Evolutionary conservation across 805 yeast genomes (phyloP).

Genomic region (Phaffomyces antillensis): DNA sequence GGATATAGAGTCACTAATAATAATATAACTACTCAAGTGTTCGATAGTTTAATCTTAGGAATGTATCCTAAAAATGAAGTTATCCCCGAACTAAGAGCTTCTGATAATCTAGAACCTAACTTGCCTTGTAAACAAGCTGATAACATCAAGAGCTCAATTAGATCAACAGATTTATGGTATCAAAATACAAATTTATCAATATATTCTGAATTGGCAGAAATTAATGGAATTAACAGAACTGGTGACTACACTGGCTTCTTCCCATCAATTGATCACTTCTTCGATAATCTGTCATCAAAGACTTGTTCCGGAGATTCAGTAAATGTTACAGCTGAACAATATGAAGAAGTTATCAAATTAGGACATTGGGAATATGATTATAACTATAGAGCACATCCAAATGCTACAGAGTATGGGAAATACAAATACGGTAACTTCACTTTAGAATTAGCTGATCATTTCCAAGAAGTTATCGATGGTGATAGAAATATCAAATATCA

Average conservation of each 20-base stretch:
- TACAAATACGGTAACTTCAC: conserved; percentile 32
- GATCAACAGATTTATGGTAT: conserved; percentile 28
- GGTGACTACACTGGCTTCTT: conserved; percentile 17
- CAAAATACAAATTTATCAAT: conserved; percentile 27
- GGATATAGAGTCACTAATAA: conserved; percentile 32
- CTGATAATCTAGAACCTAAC: conserved; percentile 32
- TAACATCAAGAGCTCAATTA: conserved; percentile 20
- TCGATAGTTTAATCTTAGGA: conserved; percentile 30
- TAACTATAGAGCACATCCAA: conserved; percentile 26
- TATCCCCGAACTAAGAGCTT: conserved; percentile 27
- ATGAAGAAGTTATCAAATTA: conserved; percentile 33
- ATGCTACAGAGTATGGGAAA: conserved; percentile 29
- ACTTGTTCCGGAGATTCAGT: conserved; percentile 32
- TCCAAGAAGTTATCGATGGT: conserved; percentile 25
- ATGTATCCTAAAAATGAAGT: conserved; percentile 28
- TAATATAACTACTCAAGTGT: conserved; percentile 34
- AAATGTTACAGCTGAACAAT: conserved; percentile 23
- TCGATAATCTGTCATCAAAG: conserved; percentile 34
- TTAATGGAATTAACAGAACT: conserved; percentile 17
- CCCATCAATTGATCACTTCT: conserved; percentile 34
- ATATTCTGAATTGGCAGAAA: conserved; percentile 20
- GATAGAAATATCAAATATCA: conserved; percentile 24
- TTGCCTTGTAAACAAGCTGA: conserved; percentile 28
- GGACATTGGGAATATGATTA: conserved; percentile 41
- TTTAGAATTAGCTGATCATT: conserved; percentile 27